Conservation (phyloP, 192 early-diverging fungal species). For the Haplosporangium gracile region DNA sequence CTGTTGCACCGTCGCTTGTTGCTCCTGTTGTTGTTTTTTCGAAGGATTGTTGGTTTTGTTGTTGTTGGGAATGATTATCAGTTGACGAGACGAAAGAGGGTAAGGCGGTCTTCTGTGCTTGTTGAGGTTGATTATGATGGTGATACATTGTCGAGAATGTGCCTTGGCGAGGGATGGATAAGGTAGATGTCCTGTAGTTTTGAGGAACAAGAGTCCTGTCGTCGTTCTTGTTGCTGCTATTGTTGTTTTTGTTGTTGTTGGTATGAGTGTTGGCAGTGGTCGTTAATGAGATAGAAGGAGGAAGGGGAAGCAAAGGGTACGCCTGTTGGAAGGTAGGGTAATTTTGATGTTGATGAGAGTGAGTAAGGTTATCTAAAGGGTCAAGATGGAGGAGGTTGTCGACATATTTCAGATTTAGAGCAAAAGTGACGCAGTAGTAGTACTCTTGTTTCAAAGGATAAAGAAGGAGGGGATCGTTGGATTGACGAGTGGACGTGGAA, state of each 20-base stretch:
- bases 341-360: neutral
- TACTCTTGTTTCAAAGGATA: neutral
- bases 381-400: neutral
- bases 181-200: neutral
- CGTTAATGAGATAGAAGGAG: neutral
- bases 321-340: neutral
- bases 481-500: too few relatives aligned
- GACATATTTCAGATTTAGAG: neutral
- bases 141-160: neutral
- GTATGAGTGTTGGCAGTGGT: neutral
- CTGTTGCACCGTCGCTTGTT: neutral
- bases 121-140: constrained; percentile 1
- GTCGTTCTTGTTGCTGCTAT: neutral
- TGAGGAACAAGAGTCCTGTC: neutral
- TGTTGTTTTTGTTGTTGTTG: neutral
- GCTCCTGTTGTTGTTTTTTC: neutral
- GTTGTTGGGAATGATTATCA: neutral
- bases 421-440: neutral
- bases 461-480: neutral
- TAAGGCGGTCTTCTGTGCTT: neutral
- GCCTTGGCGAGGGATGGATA: neutral
- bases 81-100: neutral
- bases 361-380: neutral
- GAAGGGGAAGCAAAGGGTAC: neutral
- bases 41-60: neutral